Evolutionary conservation across 345 rosid genomes (phyloP), one percentile per base, ranked within the genome.

Genomic region (Xanthoceras sorbifolium): DNA sequence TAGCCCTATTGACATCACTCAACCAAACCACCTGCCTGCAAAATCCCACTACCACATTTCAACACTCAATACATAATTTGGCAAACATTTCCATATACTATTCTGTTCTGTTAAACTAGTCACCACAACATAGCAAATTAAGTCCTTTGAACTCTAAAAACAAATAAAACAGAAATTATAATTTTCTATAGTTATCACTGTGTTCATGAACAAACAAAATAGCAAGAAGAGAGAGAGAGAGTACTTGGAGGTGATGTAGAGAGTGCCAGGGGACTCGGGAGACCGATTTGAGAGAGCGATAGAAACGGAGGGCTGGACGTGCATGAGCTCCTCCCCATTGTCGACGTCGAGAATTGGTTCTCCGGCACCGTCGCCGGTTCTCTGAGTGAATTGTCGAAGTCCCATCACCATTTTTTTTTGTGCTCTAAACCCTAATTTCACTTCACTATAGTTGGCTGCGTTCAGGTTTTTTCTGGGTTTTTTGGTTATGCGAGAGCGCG

Each of bases 11-110:
- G 42, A 86, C 85, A 65, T 94, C 96, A 54, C 93, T 97, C 83
- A 94, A 75, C 99, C 99, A 97, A 23, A 97, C 77, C 17, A 94
- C 84, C 72, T 87, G 88, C 91, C 98, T 93, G 89, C 75, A 82
- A 82, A 65, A 77, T 20, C 40, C 78, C 60, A 71, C 8, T 3
- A 26, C 65, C 20, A 10, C 25, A 55, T 32, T 6, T 50, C 17
- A 31, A 61, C 9, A 20, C 36, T 52, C 54, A 44, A 57, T 50
- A 15, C 55, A 50, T 50, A 50, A 9, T 15, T 50, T 17, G 15
- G 55, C 20, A 46, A 46, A 12, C 55, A 50, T 17, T 50, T 50
- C 0, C 3, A 3, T 46, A 18, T 6, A 12, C 61, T n/a, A 34
- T 55, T 9, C 55, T 5, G 55, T 67, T 38, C 12, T 28, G 17